These are phyloP conservation scores for Hansenula lynferdii DNA, from an alignment of 1,139 yeast species.

Conservation along the genomic window DNA sequence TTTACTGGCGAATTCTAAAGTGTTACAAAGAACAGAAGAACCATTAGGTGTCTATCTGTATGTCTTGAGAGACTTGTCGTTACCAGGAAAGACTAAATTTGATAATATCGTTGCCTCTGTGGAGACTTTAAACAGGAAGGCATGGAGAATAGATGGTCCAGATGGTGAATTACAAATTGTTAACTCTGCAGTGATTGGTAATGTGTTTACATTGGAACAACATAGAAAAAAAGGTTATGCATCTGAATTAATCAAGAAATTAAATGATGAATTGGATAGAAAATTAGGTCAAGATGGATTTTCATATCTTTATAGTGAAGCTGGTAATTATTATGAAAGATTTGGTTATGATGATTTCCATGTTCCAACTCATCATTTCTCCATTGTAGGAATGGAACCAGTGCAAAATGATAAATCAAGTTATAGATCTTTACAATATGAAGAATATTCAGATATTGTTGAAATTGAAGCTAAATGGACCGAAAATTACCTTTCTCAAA, in stretches of 20 bases:
- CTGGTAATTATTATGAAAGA: conserved; percentile 55
- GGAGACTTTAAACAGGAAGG: conserved; percentile 38
- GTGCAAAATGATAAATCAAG: not conserved
- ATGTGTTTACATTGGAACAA: conserved; percentile 52
- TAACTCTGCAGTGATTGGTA: conserved; percentile 49
- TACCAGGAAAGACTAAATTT: conserved; percentile 14
- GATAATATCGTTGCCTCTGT: conserved; percentile 31
- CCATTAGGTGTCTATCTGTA: conserved; percentile 2
- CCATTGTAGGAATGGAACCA: conserved; percentile 5
- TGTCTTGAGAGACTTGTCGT: conserved; percentile 10
- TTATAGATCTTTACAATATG: conserved; percentile 26
- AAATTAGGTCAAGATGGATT: conserved; percentile 29
- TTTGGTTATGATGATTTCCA: conserved; percentile 49
- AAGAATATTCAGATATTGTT: conserved; percentile 30
- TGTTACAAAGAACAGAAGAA: conserved; percentile 19
- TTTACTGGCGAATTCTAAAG: conserved; percentile 32
- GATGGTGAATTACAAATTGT: conserved; percentile 23
- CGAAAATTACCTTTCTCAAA: conserved; percentile 19
- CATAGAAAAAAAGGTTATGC: conserved; percentile 62
- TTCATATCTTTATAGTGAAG: conserved; percentile 47
- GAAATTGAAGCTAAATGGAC: conserved; percentile 21
- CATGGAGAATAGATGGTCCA: conserved; percentile 22
- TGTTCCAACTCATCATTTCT: conserved; percentile 32
- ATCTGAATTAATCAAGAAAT: conserved; percentile 38
- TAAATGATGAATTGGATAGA: conserved; percentile 34